Base-by-base conservation (phyloP, 306 rosid genomes). In the Prunus armeniaca region DNA sequence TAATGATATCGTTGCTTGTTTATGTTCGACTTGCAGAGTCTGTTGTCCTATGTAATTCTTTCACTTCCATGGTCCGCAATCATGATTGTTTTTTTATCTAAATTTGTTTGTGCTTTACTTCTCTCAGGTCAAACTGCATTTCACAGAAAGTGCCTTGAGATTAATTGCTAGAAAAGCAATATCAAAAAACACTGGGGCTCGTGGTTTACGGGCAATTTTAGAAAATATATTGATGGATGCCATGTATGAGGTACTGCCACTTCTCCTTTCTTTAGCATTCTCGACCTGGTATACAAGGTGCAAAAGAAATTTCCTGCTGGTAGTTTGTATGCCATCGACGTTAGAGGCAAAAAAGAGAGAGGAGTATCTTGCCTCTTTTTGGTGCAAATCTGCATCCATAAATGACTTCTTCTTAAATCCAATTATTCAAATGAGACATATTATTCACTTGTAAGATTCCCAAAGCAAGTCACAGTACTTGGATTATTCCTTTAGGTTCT, bases 181-280 rank as follows among this genome's bases (percentile, higher is more conserved):
- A 76, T 89, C 96, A 45, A 95, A 92, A 75, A 92, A 87, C 87
- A 96, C 99, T 0, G 97, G 99, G 47, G 99, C 96, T 62, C 91
- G 98, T 50, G 99, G 99, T 51, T 75, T 96, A 78, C 88, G 97
- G 28, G 81, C 98, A 64, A 78, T 92, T 80, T 80, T 96, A 60
- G 99, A 96, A 84, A 84, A 76, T 81, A 81, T 96, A 57, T 84
- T 96, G 89, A 92, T 91, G 89, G 99, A 96, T 77, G 84, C 99
- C 47, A 96, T 96, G 98, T 96, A 87, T 75, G 99, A 96, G 97
- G 99, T 96, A 74, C 78, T 78, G 84, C 4, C 46, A 34, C 20
- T 65, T 86, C 52, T 74, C 73, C 51, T 69, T 24, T 51, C 66
- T 79, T n/a, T 61, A 20, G 45, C 74, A 64, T 45, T 46, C 58